Evolutionary conservation across 768 basidiomycete genomes (phyloP), one percentile per base, ranked within the genome.

Genomic region (Amyloporia xantha): DNA sequence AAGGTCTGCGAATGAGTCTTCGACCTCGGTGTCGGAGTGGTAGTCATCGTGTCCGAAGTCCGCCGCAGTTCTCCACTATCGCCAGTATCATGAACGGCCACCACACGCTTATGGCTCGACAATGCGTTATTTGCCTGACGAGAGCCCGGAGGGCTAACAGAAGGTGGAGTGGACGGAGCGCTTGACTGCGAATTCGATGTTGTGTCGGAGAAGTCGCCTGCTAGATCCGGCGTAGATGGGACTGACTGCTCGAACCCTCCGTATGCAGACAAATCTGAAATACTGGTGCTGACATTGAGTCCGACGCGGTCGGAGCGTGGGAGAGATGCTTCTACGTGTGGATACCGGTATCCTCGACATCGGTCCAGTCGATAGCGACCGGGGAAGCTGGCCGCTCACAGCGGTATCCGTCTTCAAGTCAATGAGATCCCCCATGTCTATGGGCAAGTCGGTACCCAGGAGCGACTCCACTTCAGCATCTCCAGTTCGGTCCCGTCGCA

Each of bases 221-320:
- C 67, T n/a, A 84, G 65, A 45, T 82, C 81, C 3, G 84, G 81
- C 15, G 76, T 82, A 26, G 71, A 70, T n/a, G 76, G 73, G 26
- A 68, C 54, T 1, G 66, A 63, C 2, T 45, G 59, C 49, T 48
- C 67, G 51, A 54, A 75, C 13, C 54, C 55, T 56, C 51, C 4
- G 52, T 30, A 1, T 48, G 49, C 2, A 50, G 51, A 5, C 45
- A 48, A 5, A 48, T 25, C 10, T 21, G 56, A 54, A 17, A 38
- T 23, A n/a, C 50, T 54, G 39, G 38, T 52, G 5, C 42, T 33
- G 15, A 53, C 26, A 10, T 48, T 53, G 5, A 54, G 54, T 4
- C 44, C 51, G 9, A 46, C 26, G 19, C 50, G 52, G 12, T 21
- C 37, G 7, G 38, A 21, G 17, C 12, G 15, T 17, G 38, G 19